A percentile compares a stretch with the other conserved stretches of the same genome.
Evolutionary conservation across 208 protist species (phyloP).

Genomic region (Novymonas esmeraldas): DNA sequence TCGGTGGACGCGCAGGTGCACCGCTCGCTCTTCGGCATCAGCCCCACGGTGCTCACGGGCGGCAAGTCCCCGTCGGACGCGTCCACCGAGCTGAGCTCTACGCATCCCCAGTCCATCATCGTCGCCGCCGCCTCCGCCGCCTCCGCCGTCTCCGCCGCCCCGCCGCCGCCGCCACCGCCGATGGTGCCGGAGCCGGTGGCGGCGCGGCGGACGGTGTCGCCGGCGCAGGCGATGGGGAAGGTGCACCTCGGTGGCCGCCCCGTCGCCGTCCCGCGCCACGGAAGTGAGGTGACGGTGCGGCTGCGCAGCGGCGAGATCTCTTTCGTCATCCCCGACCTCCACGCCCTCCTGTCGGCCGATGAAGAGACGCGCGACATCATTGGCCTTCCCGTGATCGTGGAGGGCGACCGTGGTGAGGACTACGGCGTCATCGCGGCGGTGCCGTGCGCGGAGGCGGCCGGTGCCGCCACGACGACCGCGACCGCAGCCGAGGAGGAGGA

Average conservation of each 20-base stretch:
- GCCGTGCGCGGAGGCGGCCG: background rate
- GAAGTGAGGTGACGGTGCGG: conserved; percentile 61
- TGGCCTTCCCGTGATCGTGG: conserved; percentile 72
- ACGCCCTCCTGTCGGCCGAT: conserved; percentile 42
- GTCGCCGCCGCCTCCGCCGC: too few relatives aligned
- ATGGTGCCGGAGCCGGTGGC: too few relatives aligned
- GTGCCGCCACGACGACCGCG: background rate
- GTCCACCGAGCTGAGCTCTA: background rate
- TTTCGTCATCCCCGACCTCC: conserved; percentile 58
- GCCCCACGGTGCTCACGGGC: conserved; percentile 6
- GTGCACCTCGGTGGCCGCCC: conserved; percentile 61
- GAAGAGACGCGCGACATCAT: conserved; percentile 48
- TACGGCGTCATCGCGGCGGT: conserved; percentile 59
- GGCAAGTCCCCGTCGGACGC: conserved; percentile 1
- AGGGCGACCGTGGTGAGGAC: conserved; percentile 86
- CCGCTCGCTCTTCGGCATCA: conserved; percentile 23
- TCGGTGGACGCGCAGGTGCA: conserved; percentile 17
- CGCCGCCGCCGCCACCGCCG: too few relatives aligned
- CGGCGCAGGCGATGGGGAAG: conserved; percentile 40
- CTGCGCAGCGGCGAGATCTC: conserved; percentile 48
- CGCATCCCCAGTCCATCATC: background rate
- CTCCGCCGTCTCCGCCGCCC: too few relatives aligned
- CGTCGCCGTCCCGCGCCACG: conserved; percentile 47
- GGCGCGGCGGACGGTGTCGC: background rate
- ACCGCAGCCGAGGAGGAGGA: conserved; percentile 22